These are phyloP conservation scores for Penicillium silybi DNA, from an alignment of 495 filamentous ascomycete species.

Conservation along the genomic window DNA sequence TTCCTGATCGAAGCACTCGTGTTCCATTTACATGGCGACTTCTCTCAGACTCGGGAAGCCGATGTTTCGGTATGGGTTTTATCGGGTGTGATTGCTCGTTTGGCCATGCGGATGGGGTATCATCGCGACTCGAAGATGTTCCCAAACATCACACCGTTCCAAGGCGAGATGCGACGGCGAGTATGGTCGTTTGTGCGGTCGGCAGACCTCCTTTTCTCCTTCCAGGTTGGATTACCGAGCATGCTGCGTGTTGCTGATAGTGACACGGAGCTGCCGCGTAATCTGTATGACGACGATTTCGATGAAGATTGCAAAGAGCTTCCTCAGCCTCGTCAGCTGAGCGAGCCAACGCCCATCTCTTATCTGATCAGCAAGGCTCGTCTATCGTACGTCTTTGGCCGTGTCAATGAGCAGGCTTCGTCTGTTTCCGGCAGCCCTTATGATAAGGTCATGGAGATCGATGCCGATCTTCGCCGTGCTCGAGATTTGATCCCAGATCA, in stretches of 20 bases:
- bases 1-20: conserved; percentile 88
- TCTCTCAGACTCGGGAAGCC: conserved; percentile 70
- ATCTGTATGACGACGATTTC: conserved; percentile 93
- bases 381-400: conserved; percentile 58
- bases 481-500: conserved; percentile 72
- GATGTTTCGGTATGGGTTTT: conserved; percentile 82
- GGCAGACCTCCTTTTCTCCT: conserved; percentile 83
- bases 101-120: conserved; percentile 94
- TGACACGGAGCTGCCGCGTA: conserved; percentile 82
- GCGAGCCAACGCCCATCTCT: conserved; percentile 79
- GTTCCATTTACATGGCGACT: conserved; percentile 80
- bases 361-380: conserved; percentile 83
- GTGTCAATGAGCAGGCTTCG: conserved; percentile 52
- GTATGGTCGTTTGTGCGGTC: conserved; percentile 84
- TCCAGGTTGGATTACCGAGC: conserved; percentile 82
- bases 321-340: conserved; percentile 67
- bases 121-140: conserved; percentile 88
- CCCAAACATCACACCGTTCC: conserved; percentile 75
- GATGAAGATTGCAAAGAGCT: conserved; percentile 71
- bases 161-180: conserved; percentile 86
- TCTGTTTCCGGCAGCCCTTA: conserved; percentile 54
- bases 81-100: conserved; percentile 71
- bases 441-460: conserved; percentile 80
- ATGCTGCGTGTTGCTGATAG: conserved; percentile 82
- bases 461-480: conserved; percentile 69